These are phyloP conservation scores for Mycena metata DNA, from an alignment of 768 basidiomycete species.

Conservation along the genomic window DNA sequence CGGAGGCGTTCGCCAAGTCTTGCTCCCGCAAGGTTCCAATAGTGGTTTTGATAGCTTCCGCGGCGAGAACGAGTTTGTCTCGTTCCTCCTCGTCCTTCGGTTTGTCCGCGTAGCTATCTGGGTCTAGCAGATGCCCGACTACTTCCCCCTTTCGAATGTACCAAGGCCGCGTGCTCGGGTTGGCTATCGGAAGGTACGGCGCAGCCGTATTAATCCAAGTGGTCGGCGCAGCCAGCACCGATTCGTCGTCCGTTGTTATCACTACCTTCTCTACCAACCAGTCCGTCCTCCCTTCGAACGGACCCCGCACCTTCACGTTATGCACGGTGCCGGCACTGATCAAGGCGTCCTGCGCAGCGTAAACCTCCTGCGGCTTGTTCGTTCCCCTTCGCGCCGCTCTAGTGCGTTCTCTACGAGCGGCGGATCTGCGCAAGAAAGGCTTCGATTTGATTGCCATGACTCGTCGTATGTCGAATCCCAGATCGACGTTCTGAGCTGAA, in stretches of 20 bases:
- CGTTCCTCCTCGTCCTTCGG: constrained; percentile 16
- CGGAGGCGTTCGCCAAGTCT: no score
- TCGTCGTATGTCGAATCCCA: constrained; percentile 24
- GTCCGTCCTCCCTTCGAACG: constrained; percentile 16
- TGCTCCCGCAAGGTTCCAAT: constrained; percentile 11
- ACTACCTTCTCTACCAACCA: constrained; percentile 40
- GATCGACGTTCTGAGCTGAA: constrained; percentile 10
- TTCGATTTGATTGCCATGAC: not conserved
- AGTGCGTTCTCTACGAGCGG: not conserved
- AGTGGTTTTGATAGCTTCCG: constrained; percentile 15
- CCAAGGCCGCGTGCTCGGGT: constrained; percentile 25
- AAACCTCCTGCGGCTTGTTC: not conserved
- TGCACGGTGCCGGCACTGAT: constrained; percentile 2
- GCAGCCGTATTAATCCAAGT: constrained; percentile 31
- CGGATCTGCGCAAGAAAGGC: not conserved
- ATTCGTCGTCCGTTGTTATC: constrained; percentile 23
- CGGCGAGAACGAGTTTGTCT: not conserved
- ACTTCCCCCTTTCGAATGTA: constrained; percentile 32
- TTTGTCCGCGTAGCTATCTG: constrained; percentile 12
- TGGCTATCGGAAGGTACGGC: constrained; percentile 36
- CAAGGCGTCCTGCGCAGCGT: constrained; percentile 7
- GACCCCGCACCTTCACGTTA: constrained; percentile 16
- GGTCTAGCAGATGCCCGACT: no score
- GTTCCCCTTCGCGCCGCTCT: no score
- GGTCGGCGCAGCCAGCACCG: constrained; percentile 30